Percentiles rank a stretch among this genome's conserved stretches.
These are phyloP conservation scores for Curvularia lunata DNA, from an alignment of 2,329 filamentous ascomycete genomes.

Conservation along the genomic window DNA sequence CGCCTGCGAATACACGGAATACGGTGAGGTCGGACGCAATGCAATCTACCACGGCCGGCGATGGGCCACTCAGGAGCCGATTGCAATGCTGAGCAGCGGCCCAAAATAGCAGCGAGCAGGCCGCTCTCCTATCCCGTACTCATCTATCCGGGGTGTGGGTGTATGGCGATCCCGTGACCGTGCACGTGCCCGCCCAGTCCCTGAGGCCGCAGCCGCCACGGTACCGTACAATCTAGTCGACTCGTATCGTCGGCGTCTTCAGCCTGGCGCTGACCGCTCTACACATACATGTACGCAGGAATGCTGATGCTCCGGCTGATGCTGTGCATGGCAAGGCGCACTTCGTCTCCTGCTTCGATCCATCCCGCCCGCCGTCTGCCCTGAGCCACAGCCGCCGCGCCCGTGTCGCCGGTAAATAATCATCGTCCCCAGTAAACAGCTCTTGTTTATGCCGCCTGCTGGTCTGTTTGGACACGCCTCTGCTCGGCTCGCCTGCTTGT, in stretches of 20 bases:
- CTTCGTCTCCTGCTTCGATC: neutral
- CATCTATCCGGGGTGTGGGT: conserved; percentile 3
- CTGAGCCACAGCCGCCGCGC: too few species aligned
- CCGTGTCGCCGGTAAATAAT: conserved; percentile 9
- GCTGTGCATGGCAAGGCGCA: neutral
- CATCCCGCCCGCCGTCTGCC: conserved; percentile 1
- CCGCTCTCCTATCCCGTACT: neutral
- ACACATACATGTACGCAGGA: too few species aligned
- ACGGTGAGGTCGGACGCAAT: neutral
- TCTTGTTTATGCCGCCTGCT: conserved; percentile 5
- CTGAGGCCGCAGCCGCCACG: neutral
- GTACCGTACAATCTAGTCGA: neutral
- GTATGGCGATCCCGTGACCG: neutral
- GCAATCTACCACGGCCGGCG: neutral
- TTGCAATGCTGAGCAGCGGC: conserved; percentile 1
- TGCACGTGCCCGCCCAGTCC: neutral
- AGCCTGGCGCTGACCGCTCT: too few species aligned
- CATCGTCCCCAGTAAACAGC: conserved; percentile 16
- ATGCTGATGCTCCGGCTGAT: too few species aligned
- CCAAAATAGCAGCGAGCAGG: neutral
- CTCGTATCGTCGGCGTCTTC: neutral
- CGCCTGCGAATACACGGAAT: too few species aligned
- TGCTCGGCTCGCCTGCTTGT: conserved; percentile 9
- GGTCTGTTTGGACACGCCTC: conserved; percentile 4
- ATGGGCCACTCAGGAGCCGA: neutral